Evolutionary conservation across 2,329 filamentous ascomycete species (phyloP).

Genomic region (Fusarium sp.): DNA sequence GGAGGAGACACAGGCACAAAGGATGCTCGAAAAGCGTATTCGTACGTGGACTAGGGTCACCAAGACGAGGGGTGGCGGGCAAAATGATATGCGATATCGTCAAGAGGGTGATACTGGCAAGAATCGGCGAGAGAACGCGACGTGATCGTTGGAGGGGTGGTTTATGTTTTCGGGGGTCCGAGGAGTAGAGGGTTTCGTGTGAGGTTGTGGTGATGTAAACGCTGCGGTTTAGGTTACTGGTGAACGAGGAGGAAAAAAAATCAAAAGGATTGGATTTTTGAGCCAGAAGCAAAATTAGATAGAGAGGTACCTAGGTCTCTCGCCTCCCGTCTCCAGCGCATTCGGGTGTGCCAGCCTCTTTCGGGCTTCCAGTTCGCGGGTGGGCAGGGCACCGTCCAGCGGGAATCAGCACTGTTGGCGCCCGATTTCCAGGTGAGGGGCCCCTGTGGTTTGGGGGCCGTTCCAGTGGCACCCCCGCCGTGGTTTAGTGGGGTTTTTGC

Average conservation of each 20-base stretch:
- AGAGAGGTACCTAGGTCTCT: constrained; percentile 27
- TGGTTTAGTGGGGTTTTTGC: constrained; percentile 38
- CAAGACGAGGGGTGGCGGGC: constrained; percentile 32
- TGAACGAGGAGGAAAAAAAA: constrained; percentile 50
- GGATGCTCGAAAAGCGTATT: constrained; percentile 38
- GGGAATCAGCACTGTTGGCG: constrained; percentile 32
- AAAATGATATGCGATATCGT: constrained; percentile 39
- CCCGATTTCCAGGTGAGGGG: constrained; percentile 13
- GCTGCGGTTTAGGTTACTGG: constrained; percentile 40
- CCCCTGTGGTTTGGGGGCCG: constrained; percentile 3
- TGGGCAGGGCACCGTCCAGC: constrained; percentile 10
- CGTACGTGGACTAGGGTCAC: constrained; percentile 23
- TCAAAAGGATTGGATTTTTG: constrained; percentile 48
- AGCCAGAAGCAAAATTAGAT: constrained; percentile 50
- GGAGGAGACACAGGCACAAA: constrained; percentile 41
- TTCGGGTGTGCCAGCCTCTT: constrained; percentile 9
- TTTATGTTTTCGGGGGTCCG: constrained; percentile 32
- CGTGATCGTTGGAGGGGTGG: constrained; percentile 20
- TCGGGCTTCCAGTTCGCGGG: constrained; percentile 20
- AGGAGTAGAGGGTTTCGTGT: constrained; percentile 40
- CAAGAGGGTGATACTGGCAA: constrained; percentile 34
- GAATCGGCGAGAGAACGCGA: constrained; percentile 37
- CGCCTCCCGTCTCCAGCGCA: constrained; percentile 13
- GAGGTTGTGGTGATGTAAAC: constrained; percentile 48
- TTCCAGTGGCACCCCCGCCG: constrained; percentile 11